Evolutionary conservation across 441 rosid genomes (phyloP), one percentile per base, ranked within the genome.

Genomic region (Melastoma candidum): DNA sequence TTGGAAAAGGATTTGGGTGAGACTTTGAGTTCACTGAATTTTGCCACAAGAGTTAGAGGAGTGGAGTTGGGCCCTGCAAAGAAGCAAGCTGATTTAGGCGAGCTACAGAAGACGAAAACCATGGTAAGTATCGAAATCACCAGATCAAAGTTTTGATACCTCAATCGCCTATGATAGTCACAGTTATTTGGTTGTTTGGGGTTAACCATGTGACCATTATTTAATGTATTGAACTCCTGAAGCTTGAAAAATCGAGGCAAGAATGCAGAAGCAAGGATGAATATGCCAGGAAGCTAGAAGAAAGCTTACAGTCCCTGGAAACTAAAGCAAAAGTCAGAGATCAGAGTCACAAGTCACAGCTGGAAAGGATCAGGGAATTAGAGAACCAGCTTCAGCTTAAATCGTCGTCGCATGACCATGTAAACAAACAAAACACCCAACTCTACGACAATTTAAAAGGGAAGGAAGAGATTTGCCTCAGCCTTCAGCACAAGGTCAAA

Each of bases 31-130:
- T 90, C 97, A 45, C 63, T 90, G 27, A 90, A 82, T 69, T 87
- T 90, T 59, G 96, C 97, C 58, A 84, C 86, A 59, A 74, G 92
- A 57, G 96, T 81, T 47, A 78, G 92, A 63, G 96, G 97, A 25
- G 74, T 87, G 63, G 92, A 84, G 59, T 55, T 83, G 61, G 95
- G 90, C 53, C 95, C 79, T 56, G 84, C 83, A 12, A 84, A 66
- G 79, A 81, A 72, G 72, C 97, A 90, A 69, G 68, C 80, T 25
- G 95, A 90, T 64, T 75, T 78, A n/a, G 57, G 69, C 32, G 88
- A 90, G 79, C 73, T 84, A 69, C 95, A 82, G 63, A 90, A 75
- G 76, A 49, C 79, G 76, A 87, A 84, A 78, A 47, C 64, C 58
- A 69, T 70, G 83, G 97, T 90, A 71, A 29, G 75, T 51, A 58